Evolutionary conservation across 441 rosid species (phyloP).

Genomic region (Corymbia calophylla): DNA sequence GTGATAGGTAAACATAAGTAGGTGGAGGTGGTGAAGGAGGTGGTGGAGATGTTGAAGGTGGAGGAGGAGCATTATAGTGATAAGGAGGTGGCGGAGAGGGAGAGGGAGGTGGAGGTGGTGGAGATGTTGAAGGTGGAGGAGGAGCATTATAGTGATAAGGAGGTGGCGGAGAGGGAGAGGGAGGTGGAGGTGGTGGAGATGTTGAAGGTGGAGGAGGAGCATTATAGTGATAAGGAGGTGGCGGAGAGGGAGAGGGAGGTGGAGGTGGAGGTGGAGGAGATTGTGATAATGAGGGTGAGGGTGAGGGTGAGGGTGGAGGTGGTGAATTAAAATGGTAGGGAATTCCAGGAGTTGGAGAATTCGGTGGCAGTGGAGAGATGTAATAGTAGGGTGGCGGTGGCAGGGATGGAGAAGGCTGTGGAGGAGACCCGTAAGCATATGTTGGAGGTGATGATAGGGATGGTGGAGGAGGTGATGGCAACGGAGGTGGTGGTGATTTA

Average conservation of each 20-base stretch:
- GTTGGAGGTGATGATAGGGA: not conserved
- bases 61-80: not conserved
- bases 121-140: not conserved
- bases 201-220: not conserved
- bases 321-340: not conserved
- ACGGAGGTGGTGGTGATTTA: slow-evolving; percentile 3
- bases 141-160: not conserved
- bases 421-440: not conserved
- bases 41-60: not conserved
- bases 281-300: not conserved
- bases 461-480: not conserved
- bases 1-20: not conserved
- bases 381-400: not conserved
- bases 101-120: not conserved
- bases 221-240: not conserved
- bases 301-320: not conserved
- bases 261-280: not conserved
- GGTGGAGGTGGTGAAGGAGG: not conserved
- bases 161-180: not conserved
- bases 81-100: not conserved
- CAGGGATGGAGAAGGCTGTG: not conserved
- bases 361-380: not conserved
- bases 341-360: not conserved
- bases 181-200: not conserved
- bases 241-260: not conserved